Conservation (phyloP, 768 basidiomycete genomes). For the Phlebiopsis flavidoalba region DNA sequence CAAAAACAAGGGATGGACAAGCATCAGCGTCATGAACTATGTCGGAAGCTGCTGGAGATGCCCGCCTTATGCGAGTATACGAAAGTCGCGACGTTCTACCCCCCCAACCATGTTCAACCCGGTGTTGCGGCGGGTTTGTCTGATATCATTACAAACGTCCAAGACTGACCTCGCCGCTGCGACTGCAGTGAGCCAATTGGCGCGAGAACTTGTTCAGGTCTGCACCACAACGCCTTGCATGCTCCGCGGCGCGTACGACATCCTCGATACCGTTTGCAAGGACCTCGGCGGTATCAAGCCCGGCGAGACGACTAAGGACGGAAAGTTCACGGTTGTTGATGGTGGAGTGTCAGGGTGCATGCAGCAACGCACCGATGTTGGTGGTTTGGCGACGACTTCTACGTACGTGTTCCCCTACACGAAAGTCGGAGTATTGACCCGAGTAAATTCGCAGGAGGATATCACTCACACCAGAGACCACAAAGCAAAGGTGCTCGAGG, state of each 20-base stretch:
- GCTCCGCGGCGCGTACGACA: constrained; percentile 87
- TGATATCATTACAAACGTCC: not conserved
- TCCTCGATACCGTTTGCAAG: constrained; percentile 76
- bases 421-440: not conserved
- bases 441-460: constrained; percentile 57
- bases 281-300: constrained; percentile 83
- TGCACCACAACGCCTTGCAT: constrained; percentile 99
- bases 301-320: constrained; percentile 91
- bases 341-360: constrained; percentile 98
- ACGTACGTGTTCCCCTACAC: constrained; percentile 45
- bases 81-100: constrained; percentile 98
- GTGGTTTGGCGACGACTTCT: constrained; percentile 95
- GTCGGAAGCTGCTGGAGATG: constrained; percentile 88
- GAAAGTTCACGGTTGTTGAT: constrained; percentile 97
- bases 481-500: constrained; percentile 75
- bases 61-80: constrained; percentile 94
- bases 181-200: constrained; percentile 82
- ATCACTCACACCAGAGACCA: constrained; percentile 70
- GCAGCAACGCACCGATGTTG: constrained; percentile 97
- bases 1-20: constrained; percentile 99
- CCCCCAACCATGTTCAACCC: constrained; percentile 99
- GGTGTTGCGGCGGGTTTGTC: constrained; percentile 52
- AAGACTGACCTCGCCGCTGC: not conserved
- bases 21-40: constrained; percentile 98
- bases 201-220: constrained; percentile 83